phyloP scores from a whole-genome alignment of 345 rosid genomes.

The Bretschneidera sinensis region DNA sequence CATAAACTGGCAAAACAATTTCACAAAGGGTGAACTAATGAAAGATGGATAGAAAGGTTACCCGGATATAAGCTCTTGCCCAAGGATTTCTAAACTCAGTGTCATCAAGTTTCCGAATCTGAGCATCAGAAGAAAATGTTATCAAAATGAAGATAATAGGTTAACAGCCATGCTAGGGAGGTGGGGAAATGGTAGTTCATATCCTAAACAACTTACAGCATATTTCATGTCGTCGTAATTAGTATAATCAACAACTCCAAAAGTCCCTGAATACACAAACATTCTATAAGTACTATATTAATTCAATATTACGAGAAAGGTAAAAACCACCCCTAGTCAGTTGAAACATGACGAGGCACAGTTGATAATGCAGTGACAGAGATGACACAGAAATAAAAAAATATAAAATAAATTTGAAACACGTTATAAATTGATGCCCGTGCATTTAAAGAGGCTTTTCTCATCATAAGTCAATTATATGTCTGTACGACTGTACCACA shows the following conservation, averaged over 20 bases:
- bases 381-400: too few relatives aligned
- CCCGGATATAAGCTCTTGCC: conserved; percentile 79
- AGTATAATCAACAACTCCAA: conserved; percentile 89
- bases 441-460: too few relatives aligned
- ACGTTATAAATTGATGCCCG: too few relatives aligned
- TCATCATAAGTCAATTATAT: too few relatives aligned
- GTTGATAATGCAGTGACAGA: too few relatives aligned
- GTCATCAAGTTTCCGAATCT: conserved; percentile 76
- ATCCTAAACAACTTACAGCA: conserved; percentile 56
- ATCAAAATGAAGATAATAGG: not conserved
- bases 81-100: conserved; percentile 85
- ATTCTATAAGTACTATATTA: not conserved
- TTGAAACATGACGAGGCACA: not conserved
- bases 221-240: conserved; percentile 94
- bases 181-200: not conserved
- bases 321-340: not conserved
- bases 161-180: not conserved
- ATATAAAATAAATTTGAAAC: too few relatives aligned
- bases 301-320: not conserved
- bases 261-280: conserved; percentile 54
- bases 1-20: too few relatives aligned
- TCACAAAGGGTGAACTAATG: too few relatives aligned
- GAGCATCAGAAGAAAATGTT: conserved; percentile 7
- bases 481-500: not conserved
- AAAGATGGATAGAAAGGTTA: conserved; percentile 13